These are phyloP conservation scores for Phialophora expanda DNA, from an alignment of 2,329 filamentous ascomycete species.

Conservation along the genomic window DNA sequence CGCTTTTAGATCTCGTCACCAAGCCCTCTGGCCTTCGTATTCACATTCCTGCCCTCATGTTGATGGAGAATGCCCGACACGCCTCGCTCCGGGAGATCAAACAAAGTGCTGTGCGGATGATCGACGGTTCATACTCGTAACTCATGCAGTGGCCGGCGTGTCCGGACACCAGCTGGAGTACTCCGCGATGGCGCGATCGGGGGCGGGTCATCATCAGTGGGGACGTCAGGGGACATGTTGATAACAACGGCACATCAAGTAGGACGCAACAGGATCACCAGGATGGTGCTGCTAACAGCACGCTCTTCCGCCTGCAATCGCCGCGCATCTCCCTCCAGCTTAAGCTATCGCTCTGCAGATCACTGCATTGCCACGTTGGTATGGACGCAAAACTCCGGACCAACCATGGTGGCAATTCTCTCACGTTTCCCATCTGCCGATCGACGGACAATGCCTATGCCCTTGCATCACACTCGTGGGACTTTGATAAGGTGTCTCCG, in stretches of 20 bases:
- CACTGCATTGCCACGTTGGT: not conserved
- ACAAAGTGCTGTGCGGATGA: not conserved
- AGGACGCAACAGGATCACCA: not conserved
- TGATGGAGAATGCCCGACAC: not conserved
- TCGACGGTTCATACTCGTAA: not conserved
- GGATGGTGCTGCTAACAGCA: too few species aligned
- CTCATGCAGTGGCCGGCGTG: not conserved
- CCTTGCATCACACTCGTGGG: slow-evolving; percentile 4
- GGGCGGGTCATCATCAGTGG: not conserved
- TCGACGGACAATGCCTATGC: not conserved
- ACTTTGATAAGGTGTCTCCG: slow-evolving; percentile 6
- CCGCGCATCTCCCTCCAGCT: slow-evolving; percentile 6
- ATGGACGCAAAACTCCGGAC: slow-evolving; percentile 6
- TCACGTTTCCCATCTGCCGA: not conserved
- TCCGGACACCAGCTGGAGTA: not conserved
- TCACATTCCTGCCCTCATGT: not conserved
- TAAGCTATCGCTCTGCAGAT: not conserved
- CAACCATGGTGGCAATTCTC: not conserved
- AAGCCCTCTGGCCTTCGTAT: not conserved
- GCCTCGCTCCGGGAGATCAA: not conserved
- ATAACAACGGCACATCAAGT: not conserved
- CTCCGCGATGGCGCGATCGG: not conserved
- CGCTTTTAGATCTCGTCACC: not conserved
- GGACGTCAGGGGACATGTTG: not conserved
- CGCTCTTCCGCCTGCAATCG: not conserved